Evolutionary conservation across 2,329 filamentous ascomycete genomes (phyloP).

Genomic region (Neopestalotiopsis rosae): DNA sequence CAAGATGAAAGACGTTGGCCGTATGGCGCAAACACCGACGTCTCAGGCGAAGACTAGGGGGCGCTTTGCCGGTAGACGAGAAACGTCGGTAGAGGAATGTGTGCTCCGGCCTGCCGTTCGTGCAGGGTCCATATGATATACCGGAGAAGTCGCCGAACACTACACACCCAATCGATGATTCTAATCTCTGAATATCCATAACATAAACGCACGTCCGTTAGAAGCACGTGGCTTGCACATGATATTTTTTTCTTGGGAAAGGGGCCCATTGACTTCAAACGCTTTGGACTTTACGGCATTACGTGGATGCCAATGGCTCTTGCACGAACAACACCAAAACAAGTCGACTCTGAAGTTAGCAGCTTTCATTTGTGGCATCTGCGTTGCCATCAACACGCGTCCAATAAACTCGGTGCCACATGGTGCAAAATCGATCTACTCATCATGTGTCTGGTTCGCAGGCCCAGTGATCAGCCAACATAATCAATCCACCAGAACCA

Average conservation of each 20-base stretch:
- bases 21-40: background rate
- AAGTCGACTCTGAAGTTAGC: too few relatives aligned
- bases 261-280: too few relatives aligned
- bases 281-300: too few relatives aligned
- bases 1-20: too few relatives aligned
- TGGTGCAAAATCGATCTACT: background rate
- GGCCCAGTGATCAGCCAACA: background rate
- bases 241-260: too few relatives aligned
- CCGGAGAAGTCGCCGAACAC: background rate
- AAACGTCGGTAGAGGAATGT: background rate
- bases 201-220: too few relatives aligned
- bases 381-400: background rate
- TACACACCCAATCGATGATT: too few relatives aligned
- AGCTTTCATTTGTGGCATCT: background rate
- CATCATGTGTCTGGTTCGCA: background rate
- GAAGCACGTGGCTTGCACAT: too few relatives aligned
- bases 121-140: background rate
- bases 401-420: background rate
- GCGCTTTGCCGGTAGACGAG: background rate
- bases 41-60: background rate
- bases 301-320: too few relatives aligned
- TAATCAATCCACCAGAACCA: background rate
- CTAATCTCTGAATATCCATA: too few relatives aligned
- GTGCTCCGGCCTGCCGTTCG: background rate
- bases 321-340: too few relatives aligned